A percentile compares a stretch with the other conserved stretches of the same genome.
These are phyloP conservation scores for Coelastrella sp. DNA, from an alignment of 139 green algal genomes.

Conservation along the genomic window DNA sequence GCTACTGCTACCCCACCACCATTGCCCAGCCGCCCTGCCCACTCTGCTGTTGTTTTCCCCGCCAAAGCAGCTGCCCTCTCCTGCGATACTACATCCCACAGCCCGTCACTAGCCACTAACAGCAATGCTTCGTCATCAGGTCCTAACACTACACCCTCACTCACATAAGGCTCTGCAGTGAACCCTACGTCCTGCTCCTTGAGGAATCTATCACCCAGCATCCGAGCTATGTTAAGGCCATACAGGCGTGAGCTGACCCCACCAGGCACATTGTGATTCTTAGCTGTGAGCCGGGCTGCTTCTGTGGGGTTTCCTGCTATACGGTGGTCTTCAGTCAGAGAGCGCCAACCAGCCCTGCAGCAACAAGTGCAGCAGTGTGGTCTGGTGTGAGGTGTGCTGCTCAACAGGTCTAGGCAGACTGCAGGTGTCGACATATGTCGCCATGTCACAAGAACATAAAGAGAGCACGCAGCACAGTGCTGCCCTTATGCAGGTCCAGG, in stretches of 20 bases:
- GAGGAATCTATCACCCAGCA: slow-evolving; percentile 70
- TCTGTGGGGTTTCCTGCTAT: slow-evolving; percentile 59
- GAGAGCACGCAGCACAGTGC: neutral
- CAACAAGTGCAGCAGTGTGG: neutral
- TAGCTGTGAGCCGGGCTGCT: slow-evolving; percentile 53
- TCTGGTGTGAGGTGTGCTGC: no score
- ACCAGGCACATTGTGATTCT: slow-evolving; percentile 1
- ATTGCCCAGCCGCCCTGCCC: neutral
- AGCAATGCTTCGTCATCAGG: slow-evolving; percentile 45
- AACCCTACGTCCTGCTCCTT: slow-evolving; percentile 73
- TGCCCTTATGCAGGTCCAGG: neutral
- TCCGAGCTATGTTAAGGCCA: slow-evolving; percentile 71
- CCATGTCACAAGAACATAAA: no score
- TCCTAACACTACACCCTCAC: slow-evolving; percentile 11
- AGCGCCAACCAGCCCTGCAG: slow-evolving; percentile 38
- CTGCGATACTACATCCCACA: slow-evolving; percentile 69
- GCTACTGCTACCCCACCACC: neutral
- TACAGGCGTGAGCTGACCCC: slow-evolving; percentile 41
- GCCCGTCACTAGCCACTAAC: slow-evolving; percentile 63
- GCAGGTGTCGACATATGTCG: no score
- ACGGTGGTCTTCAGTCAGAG: slow-evolving; percentile 66
- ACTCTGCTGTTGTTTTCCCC: neutral
- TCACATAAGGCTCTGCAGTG: slow-evolving; percentile 62
- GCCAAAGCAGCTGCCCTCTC: slow-evolving; percentile 41
- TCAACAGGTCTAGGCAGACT: no score